Conservation (phyloP, 176 grass and related monocot genomes). For the Carex myosuroides region DNA sequence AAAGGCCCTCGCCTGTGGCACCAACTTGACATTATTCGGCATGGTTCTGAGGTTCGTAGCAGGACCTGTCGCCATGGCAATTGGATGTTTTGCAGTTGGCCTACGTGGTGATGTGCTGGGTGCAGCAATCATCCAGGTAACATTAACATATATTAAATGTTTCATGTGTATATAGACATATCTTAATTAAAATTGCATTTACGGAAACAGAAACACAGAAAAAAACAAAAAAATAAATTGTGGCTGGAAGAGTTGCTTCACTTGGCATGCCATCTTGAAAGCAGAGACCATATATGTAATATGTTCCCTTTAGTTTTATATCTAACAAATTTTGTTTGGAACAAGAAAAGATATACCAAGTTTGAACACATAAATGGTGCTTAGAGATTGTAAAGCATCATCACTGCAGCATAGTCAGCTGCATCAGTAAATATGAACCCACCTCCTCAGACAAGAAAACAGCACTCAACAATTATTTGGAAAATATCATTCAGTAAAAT, state of each 20-base stretch:
- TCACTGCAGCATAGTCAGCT: background rate
- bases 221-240: background rate
- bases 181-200: background rate
- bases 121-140: conserved; percentile 30
- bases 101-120: conserved; percentile 26
- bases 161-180: no score
- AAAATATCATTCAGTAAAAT: no score
- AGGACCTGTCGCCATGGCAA: background rate
- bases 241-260: background rate
- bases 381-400: background rate
- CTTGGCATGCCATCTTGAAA: background rate
- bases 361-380: background rate
- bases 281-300: background rate
- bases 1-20: conserved; percentile 25
- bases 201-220: background rate
- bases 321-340: background rate
- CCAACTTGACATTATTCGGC: conserved; percentile 2
- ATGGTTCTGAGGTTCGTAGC: conserved; percentile 25
- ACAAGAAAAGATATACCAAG: background rate
- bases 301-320: background rate
- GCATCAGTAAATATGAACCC: no score
- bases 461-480: no score
- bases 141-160: background rate
- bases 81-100: conserved; percentile 7
- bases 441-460: no score